phyloP scores from a whole-genome alignment of 2,329 filamentous ascomycete genomes.

The Aspergillus sp. region DNA sequence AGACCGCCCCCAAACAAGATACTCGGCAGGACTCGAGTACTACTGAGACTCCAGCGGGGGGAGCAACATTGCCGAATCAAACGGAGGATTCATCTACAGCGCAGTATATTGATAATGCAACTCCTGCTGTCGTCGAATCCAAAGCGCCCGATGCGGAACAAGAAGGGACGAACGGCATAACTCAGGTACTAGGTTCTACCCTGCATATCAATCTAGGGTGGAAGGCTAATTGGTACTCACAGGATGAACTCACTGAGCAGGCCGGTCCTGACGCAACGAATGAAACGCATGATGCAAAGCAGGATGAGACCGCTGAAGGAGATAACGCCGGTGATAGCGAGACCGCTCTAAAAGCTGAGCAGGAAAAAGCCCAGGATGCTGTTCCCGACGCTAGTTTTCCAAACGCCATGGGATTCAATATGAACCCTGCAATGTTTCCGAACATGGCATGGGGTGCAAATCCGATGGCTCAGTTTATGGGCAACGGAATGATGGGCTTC shows the following conservation, averaged over 20 bases:
- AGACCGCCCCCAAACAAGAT: slow-evolving; percentile 8
- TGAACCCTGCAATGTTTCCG: slow-evolving; percentile 51
- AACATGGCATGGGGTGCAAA: slow-evolving; percentile 63
- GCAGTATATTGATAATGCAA: slow-evolving; percentile 9
- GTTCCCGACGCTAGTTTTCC: slow-evolving; percentile 16
- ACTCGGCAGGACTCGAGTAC: slow-evolving; percentile 18
- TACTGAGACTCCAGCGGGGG: slow-evolving; percentile 15
- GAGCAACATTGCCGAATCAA: slow-evolving; percentile 8
- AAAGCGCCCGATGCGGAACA: slow-evolving; percentile 6
- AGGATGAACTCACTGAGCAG: slow-evolving; percentile 19
- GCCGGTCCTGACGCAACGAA: slow-evolving; percentile 10
- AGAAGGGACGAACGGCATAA: slow-evolving; percentile 6
- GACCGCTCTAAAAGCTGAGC: slow-evolving; percentile 14
- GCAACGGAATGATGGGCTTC: slow-evolving; percentile 56
- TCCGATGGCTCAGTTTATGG: slow-evolving; percentile 68
- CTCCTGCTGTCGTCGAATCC: slow-evolving; percentile 8
- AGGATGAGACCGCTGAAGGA: slow-evolving; percentile 14
- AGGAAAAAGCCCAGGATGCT: slow-evolving; percentile 12
- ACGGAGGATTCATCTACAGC: slow-evolving; percentile 16
- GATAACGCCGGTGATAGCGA: slow-evolving; percentile 20
- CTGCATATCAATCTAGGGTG: background rate
- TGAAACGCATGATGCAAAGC: slow-evolving; percentile 11
- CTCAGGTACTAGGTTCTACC: slow-evolving; percentile 19
- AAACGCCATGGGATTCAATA: slow-evolving; percentile 43
- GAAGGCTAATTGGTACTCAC: background rate